Conservation (phyloP, 1,139 yeast genomes). For the Spathaspora sp. region DNA sequence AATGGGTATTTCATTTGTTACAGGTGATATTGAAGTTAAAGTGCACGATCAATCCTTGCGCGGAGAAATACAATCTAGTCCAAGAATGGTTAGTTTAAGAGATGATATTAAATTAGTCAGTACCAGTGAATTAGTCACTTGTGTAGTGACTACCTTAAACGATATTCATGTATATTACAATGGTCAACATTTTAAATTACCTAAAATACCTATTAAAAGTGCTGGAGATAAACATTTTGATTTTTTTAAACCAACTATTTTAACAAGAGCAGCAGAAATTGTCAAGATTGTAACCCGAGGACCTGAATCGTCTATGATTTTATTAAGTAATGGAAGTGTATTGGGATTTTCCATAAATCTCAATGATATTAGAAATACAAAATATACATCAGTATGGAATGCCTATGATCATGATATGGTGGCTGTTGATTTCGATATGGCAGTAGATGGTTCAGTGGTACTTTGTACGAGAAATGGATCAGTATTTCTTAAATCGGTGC, state of each 20-base stretch:
- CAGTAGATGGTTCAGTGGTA: constrained; percentile 67
- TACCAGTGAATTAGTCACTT: constrained; percentile 72
- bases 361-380: constrained; percentile 31
- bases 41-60: constrained; percentile 27
- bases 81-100: constrained; percentile 45
- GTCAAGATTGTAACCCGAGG: constrained; percentile 34
- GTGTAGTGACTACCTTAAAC: constrained; percentile 58
- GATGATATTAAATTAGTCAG: constrained; percentile 57
- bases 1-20: constrained; percentile 54
- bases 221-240: constrained; percentile 46
- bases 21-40: constrained; percentile 25
- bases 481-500: constrained; percentile 42
- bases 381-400: constrained; percentile 49
- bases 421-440: constrained; percentile 62
- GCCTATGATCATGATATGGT: constrained; percentile 53
- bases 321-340: constrained; percentile 55
- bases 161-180: constrained; percentile 65
- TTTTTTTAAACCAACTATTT: constrained; percentile 49
- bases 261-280: constrained; percentile 41
- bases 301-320: constrained; percentile 38
- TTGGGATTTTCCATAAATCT: constrained; percentile 34
- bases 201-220: constrained; percentile 35
- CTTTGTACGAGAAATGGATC: constrained; percentile 69
- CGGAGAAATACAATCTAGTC: constrained; percentile 39
- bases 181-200: constrained; percentile 54